phyloP scores from a whole-genome alignment of 176 grass and related monocot species.

The Saccharum spontaneum region DNA sequence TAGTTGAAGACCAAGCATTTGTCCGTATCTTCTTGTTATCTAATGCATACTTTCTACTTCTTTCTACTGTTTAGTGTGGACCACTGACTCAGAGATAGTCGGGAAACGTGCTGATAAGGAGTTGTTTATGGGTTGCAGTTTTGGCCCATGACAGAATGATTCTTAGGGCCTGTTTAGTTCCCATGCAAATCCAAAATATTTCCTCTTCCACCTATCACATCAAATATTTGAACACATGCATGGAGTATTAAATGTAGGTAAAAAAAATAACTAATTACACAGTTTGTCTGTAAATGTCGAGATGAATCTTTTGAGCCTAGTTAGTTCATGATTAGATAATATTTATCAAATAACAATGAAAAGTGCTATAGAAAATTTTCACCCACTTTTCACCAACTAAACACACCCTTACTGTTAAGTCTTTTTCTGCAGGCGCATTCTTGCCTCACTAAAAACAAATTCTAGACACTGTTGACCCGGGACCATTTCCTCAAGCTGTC shows the following conservation, averaged over 20 bases:
- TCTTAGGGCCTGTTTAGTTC: too few relatives aligned
- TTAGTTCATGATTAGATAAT: too few relatives aligned
- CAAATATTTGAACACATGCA: too few relatives aligned
- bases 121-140: slow-evolving; percentile 25
- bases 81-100: slow-evolving; percentile 27
- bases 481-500: slow-evolving; percentile 24
- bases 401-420: slow-evolving; percentile 12
- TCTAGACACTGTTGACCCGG: slow-evolving; percentile 26
- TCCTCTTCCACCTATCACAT: too few relatives aligned
- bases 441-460: slow-evolving; percentile 26
- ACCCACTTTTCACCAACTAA: too few relatives aligned
- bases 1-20: slow-evolving; percentile 10
- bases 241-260: too few relatives aligned
- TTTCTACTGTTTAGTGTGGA: slow-evolving; percentile 11
- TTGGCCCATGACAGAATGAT: slow-evolving; percentile 33
- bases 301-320: too few relatives aligned
- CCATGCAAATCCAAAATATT: too few relatives aligned
- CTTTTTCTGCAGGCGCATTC: slow-evolving; percentile 16
- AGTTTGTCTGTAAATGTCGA: too few relatives aligned
- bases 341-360: too few relatives aligned
- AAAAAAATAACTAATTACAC: too few relatives aligned
- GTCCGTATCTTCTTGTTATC: slow-evolving; percentile 1
- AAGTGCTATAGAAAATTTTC: too few relatives aligned
- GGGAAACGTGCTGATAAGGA: slow-evolving; percentile 19
- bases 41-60: neutral